These are phyloP conservation scores for Scleroderma citrinum DNA, from an alignment of 768 basidiomycete species.

Conservation along the genomic window DNA sequence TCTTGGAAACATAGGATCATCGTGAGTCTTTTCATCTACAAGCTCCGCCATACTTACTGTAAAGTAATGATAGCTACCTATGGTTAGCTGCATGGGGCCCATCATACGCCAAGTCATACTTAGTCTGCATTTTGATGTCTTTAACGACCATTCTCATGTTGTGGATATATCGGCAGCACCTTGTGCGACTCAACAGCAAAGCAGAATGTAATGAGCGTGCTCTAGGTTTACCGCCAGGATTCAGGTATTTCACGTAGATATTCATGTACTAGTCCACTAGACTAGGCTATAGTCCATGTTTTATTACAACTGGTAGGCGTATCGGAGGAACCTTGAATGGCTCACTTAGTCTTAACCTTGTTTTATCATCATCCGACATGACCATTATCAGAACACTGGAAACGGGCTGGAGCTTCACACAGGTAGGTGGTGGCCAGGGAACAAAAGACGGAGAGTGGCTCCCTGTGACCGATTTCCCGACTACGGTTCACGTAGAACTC, in stretches of 20 bases:
- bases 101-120: constrained; percentile 61
- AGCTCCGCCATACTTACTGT: not conserved
- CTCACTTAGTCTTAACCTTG: too few species aligned
- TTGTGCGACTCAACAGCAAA: constrained; percentile 35
- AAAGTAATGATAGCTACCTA: constrained; percentile 38
- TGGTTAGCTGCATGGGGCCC: constrained; percentile 70
- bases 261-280: not conserved
- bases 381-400: constrained; percentile 26
- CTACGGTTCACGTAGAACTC: constrained; percentile 84
- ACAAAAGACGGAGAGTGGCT: constrained; percentile 66
- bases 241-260: constrained; percentile 40
- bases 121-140: constrained; percentile 62
- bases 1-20: constrained; percentile 75
- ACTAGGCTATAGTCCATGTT: too few species aligned
- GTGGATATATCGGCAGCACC: constrained; percentile 39
- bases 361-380: too few species aligned
- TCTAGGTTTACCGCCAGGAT: constrained; percentile 30
- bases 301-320: too few species aligned
- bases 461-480: constrained; percentile 61
- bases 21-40: constrained; percentile 41
- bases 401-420: constrained; percentile 61
- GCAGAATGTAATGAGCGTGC: constrained; percentile 34
- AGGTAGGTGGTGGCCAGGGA: constrained; percentile 54
- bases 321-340: too few species aligned
- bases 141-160: constrained; percentile 45